Conservation (phyloP, 2,329 filamentous ascomycete genomes). For the Sphaceloma murrayae region DNA sequence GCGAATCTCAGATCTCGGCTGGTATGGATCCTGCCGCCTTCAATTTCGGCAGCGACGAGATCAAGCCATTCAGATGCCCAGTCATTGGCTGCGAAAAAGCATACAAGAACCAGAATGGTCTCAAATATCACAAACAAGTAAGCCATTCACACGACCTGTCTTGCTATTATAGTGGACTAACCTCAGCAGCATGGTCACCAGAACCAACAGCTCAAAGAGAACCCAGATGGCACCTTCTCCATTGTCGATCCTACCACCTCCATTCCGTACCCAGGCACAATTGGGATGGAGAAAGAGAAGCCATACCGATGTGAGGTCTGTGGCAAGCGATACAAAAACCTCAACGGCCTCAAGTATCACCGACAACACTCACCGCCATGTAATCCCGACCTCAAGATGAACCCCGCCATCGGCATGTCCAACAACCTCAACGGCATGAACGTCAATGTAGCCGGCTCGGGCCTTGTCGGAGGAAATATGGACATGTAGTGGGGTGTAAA, state of each 20-base stretch:
- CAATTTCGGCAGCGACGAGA: conserved; percentile 64
- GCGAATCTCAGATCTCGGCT: conserved; percentile 54
- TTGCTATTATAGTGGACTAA: too few relatives aligned
- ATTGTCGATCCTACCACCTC: conserved; percentile 96
- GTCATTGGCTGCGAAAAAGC: conserved; percentile 98
- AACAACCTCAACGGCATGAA: conserved; percentile 36
- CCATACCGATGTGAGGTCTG: conserved; percentile 95
- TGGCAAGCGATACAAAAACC: conserved; percentile 97
- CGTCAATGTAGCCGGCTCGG: conserved; percentile 43
- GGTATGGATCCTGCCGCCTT: conserved; percentile 38
- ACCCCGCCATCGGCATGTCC: conserved; percentile 28
- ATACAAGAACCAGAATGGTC: conserved; percentile 97
- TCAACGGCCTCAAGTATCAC: conserved; percentile 95
- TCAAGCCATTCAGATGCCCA: conserved; percentile 94
- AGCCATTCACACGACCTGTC: too few relatives aligned
- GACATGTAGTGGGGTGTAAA: conserved; percentile 17
- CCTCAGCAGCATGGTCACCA: conserved; percentile 69
- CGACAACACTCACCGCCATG: conserved; percentile 67
- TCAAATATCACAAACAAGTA: conserved; percentile 77
- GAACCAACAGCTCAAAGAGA: conserved; percentile 92
- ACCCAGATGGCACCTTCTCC: conserved; percentile 92
- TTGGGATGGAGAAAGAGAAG: conserved; percentile 99
- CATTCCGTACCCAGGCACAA: conserved; percentile 83
- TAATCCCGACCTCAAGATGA: conserved; percentile 67
- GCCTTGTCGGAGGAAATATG: conserved; percentile 48